Evolutionary conservation across 441 rosid species (phyloP).

Genomic region (Rhodomyrtus psidioides): DNA sequence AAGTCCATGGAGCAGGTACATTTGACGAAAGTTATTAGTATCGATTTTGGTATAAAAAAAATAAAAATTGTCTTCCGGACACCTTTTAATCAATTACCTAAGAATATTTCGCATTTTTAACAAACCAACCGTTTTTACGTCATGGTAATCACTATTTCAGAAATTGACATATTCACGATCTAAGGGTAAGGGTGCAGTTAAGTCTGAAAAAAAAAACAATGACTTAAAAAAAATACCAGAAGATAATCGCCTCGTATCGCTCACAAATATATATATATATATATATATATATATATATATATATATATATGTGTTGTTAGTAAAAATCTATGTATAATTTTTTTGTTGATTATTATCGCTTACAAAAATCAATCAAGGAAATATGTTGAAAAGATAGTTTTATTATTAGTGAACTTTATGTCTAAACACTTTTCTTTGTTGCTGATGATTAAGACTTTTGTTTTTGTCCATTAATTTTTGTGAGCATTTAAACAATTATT

Average conservation of each 20-base stretch:
- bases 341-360: too few species aligned
- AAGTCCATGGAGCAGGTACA: neutral
- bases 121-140: neutral
- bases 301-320: too few species aligned
- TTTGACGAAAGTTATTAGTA: neutral
- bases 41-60: neutral
- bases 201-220: neutral
- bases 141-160: neutral
- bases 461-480: neutral
- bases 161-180: neutral
- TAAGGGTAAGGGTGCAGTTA: neutral
- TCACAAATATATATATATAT: too few species aligned
- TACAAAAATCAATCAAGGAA: neutral
- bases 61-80: neutral
- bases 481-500: neutral
- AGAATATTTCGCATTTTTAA: neutral
- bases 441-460: too few species aligned
- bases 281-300: too few species aligned
- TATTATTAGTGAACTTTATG: neutral
- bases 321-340: neutral
- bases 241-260: rapidly evolving
- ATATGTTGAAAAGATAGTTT: neutral
- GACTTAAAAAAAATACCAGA: neutral
- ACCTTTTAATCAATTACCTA: neutral
- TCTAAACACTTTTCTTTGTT: too few species aligned